phyloP scores from a whole-genome alignment of 148 eudicot genomes.

The Amaranthus hypochondriacus region DNA sequence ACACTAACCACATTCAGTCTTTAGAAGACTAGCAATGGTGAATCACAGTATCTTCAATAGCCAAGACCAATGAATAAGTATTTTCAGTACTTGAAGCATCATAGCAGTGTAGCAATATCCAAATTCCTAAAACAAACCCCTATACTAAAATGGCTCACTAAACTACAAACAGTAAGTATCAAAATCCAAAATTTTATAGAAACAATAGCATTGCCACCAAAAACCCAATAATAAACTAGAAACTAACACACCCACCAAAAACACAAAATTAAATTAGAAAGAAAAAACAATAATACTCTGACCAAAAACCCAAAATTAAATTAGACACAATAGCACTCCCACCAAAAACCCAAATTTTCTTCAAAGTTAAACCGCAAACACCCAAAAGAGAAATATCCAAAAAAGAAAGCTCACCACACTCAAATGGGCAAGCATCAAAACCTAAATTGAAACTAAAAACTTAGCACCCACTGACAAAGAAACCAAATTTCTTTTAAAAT shows the following conservation, averaged over 20 bases:
- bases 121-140: neutral
- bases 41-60: neutral
- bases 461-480: neutral
- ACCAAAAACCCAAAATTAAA: conserved; percentile 15
- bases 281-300: conserved; percentile 9
- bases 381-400: neutral
- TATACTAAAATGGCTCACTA: neutral
- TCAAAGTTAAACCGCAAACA: neutral
- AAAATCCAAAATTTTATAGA: conserved; percentile 15
- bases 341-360: conserved; percentile 1
- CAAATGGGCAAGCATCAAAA: conserved; percentile 4
- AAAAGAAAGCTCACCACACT: neutral
- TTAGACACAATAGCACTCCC: conserved; percentile 10
- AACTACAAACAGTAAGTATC: neutral
- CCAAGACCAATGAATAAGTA: neutral
- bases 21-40: neutral
- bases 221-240: conserved; percentile 12
- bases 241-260: conserved; percentile 14
- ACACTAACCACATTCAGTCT: neutral
- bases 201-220: conserved; percentile 9
- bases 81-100: neutral
- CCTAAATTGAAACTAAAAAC: neutral
- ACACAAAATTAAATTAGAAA: neutral
- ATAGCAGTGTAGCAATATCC: neutral
- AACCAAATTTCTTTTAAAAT: neutral